A percentile compares a stretch with the other conserved stretches of the same genome.
Evolutionary conservation across 129 eudicot species (phyloP).

Genomic region (Deinandra increscens): DNA sequence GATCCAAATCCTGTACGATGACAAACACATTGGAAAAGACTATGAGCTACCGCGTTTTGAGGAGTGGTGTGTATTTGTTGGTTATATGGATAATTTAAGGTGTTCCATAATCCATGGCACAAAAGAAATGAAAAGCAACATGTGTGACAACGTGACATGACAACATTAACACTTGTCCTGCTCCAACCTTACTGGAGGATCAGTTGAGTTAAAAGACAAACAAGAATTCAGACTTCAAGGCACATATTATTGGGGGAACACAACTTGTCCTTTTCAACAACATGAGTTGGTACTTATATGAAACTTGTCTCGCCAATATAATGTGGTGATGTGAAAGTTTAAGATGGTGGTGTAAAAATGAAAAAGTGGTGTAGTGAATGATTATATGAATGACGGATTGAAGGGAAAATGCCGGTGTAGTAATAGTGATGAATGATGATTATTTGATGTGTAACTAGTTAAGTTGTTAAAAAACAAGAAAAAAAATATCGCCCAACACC

Average conservation of each 20-base stretch:
- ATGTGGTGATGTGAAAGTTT: too few relatives aligned
- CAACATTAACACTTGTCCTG: slow-evolving; percentile 14
- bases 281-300: slow-evolving; percentile 19
- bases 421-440: too few relatives aligned
- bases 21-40: background rate
- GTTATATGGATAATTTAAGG: slow-evolving; percentile 8
- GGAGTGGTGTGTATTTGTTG: slow-evolving; percentile 19
- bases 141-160: too few relatives aligned
- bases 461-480: too few relatives aligned
- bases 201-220: slow-evolving; percentile 10
- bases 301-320: background rate
- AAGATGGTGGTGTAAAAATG: too few relatives aligned
- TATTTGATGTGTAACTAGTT: too few relatives aligned
- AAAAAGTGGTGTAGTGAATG: too few relatives aligned
- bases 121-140: background rate
- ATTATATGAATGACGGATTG: too few relatives aligned
- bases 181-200: background rate
- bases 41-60: slow-evolving; percentile 1
- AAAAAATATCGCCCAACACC: too few relatives aligned
- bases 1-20: background rate
- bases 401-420: too few relatives aligned
- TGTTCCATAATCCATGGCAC: slow-evolving; percentile 9
- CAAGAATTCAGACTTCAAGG: background rate
- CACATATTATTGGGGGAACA: slow-evolving; percentile 6
- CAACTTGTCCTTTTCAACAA: background rate